These are phyloP conservation scores for Nicotiana tomentosiformis DNA, from an alignment of 257 asterid genomes.

Conservation along the genomic window DNA sequence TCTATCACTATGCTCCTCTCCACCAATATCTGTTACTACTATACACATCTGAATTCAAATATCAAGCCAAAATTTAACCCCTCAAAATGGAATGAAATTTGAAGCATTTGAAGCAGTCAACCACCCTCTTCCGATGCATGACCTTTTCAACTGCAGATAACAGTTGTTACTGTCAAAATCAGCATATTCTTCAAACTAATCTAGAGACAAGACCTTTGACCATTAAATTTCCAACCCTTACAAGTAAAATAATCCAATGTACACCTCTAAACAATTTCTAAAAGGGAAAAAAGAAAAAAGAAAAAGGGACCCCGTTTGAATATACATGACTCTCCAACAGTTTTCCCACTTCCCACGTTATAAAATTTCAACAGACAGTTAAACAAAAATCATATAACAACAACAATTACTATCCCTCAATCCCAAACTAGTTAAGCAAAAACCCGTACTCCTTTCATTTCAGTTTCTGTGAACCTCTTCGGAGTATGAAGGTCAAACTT, in stretches of 20 bases:
- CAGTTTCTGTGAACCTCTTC: too few species aligned
- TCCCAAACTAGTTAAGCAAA: too few species aligned
- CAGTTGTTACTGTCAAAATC: background rate
- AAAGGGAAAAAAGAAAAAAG: background rate
- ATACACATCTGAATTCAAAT: background rate
- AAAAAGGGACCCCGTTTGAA: too few species aligned
- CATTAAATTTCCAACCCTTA: background rate
- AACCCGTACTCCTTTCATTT: too few species aligned
- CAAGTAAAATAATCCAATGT: background rate
- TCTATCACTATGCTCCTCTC: background rate
- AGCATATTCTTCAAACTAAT: background rate
- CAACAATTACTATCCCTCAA: too few species aligned
- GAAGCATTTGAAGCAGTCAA: conserved; percentile 2
- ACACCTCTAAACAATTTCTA: background rate
- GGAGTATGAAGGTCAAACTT: too few species aligned
- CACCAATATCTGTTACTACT: background rate
- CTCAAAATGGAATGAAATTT: background rate
- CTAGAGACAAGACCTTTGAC: background rate
- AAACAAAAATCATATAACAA: too few species aligned
- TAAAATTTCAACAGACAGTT: too few species aligned
- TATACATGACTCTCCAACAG: too few species aligned
- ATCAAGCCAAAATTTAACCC: background rate
- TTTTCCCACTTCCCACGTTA: too few species aligned
- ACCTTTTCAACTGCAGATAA: background rate
- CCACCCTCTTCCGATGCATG: background rate